Base-by-base conservation (phyloP, 768 basidiomycete species). In the Rhodotorula babjevae region DNA sequence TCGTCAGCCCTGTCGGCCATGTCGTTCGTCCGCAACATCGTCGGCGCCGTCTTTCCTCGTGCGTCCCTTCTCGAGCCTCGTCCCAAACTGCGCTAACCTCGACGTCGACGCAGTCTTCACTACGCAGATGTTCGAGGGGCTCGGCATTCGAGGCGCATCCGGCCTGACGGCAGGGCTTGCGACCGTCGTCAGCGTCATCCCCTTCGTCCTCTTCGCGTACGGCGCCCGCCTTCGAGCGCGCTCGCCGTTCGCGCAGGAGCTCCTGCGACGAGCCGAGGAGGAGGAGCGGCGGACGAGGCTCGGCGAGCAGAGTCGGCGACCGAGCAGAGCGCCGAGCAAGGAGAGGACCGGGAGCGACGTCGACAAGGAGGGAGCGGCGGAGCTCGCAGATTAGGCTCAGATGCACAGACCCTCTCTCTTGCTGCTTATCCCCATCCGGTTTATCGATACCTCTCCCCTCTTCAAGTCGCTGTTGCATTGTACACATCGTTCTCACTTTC, bases 121-220 rank as follows among this genome's bases (percentile, higher is more conserved):
- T 15, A 79, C 82, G 27, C 84, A 83, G 46, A 65, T 89, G 87
- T 88, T 86, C 79, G 78, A 79, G 5, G 81, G 79, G 1, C 82
- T 90, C 46, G 84, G 83, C 25, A 87, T 86, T 68, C 84, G 83
- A 71, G 89, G 88, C 85, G 86, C 87, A 0, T 63, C 68, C 21
- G 65, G 71, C 23, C 60, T 76, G 14, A 67, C 68, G 21, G 74
- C 68, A 27, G 74, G 68, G 9, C 66, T 76, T 50, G 70, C 47
- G 2, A 69, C 74, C 25, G 31, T 66, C 31, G 67, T 75, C 40
- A 33, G 64, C 21, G 40, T 44, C 19, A 75, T 67, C 12, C 74
- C 74, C 14, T 75, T 75, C 65, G 14, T 75, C 52, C 31, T 75
- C 27, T 75, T 66, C 64, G n/a, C 36, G 3, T 75, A 71, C 52